Evolutionary conservation across 768 basidiomycete species (phyloP), one percentile per base, ranked within the genome.

Genomic region (Mycena filopes): DNA sequence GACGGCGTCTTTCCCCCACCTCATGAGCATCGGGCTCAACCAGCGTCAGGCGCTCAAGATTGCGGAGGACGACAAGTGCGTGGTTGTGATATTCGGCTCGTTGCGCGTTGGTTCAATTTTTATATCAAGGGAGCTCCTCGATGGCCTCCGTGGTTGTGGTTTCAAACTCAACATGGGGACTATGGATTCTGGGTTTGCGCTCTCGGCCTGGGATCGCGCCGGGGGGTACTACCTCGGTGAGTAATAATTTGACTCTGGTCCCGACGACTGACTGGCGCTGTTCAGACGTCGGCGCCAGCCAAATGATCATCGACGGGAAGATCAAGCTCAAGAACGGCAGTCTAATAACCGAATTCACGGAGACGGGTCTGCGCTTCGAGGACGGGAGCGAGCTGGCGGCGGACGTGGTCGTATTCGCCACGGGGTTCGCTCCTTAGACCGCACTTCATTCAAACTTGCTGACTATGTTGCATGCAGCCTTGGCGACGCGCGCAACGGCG

Each of bases 291-390:
- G 89, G 89, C 62, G 86, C 83, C 5, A 84, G 84, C 61, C 83
- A 87, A 72, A 78, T 86, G 64, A 86, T 91, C 66, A 82, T 85
- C 29, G 87, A 89, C 65, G 87, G 89, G 23, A 87, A 89, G 73
- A 89, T 92, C 78, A 90, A 90, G 73, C 77, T 92, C 67, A 91
- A 92, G 78, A 87, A 83, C 74, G 88, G 87, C 63, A 78, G 80
- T 55, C 76, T 75, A 31, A 83, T 90, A 54, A 72, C 80, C 28
- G 73, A 72, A 36, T 85, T 86, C 72, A 84, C 81, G 0, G 71
- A 79, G 64, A 76, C 71, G 1, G 82, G 83, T 4, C 70, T 88
- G 15, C 76, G 78, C 54, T 88, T 88, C 64, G 81, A 81, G 53
- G 76, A 87, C 63, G 85, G 84, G 3, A 79, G 76, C 23, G 78